Base-by-base conservation (phyloP, 2,329 filamentous ascomycete species). In the Torrubiella hemipterigena region DNA sequence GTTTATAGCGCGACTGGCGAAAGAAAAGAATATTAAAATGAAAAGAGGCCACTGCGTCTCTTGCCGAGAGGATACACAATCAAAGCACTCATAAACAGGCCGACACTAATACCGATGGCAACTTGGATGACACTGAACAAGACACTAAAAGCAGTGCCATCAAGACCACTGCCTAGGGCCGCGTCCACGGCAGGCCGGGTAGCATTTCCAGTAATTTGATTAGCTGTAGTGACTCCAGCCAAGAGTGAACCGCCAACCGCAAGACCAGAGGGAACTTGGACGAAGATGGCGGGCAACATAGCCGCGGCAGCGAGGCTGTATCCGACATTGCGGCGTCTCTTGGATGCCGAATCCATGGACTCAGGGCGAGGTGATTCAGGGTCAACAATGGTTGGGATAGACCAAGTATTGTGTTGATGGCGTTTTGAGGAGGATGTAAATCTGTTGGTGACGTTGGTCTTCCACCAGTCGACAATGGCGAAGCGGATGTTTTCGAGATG, bases 241-340 rank as follows among this genome's bases (percentile, higher is more conserved):
- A 77, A 51, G 13, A 78, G 54, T 11, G 69, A 73, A 1, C 73
- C 73, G 17, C 64, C 63, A 0, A 69, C 70, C 4, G 73, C 73
- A n/a, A 78, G 55, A 17, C 73, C 70, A 14, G 67, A 72, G 0
- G 73, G 73, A 17, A 78, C 73, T 40, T 76, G 73, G 3, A 78
- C 69, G 39, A 93, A 93, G 40, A 94, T 93, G 5, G 81, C 86
- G 0, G 86, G 86, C 8, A 94, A 59, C 65, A 94, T 83, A 2
- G 82, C 80, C 0, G 84, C 83, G 0, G 85, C 85, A 0, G 86
- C 86, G 3, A 93, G 70, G 2, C 81, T 81, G 49, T 87, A 85
- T 10, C 79, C 75, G 6, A 74, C 57, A 6, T 61, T 55, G 6
- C 64, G 52, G n/a, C 55, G 46, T 36, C 48, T 27, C 30, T 40